A percentile compares a stretch with the other conserved stretches of the same genome.
phyloP scores from a whole-genome alignment of 352 stramenopile genomes.

The Phytophthora tubulina region DNA sequence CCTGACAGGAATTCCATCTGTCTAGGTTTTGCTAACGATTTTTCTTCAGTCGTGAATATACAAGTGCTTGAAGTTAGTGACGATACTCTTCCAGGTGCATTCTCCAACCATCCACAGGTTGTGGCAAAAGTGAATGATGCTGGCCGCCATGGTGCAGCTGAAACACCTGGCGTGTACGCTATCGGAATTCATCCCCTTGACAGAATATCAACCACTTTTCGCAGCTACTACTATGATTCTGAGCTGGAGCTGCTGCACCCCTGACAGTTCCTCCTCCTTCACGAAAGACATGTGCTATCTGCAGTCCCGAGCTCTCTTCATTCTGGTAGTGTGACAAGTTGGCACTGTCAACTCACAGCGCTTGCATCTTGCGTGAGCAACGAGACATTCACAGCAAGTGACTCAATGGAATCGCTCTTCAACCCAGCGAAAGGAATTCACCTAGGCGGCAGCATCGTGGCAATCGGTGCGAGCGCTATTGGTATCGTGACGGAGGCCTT shows the following conservation, averaged over 20 bases:
- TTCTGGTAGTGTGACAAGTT: neutral
- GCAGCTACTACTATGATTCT: neutral
- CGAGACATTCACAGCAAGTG: constrained; percentile 20
- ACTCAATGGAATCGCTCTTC: constrained; percentile 50
- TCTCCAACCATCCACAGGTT: neutral
- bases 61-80: too few relatives aligned
- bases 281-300: neutral
- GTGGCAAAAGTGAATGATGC: neutral
- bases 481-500: constrained; percentile 51
- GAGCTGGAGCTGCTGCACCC: neutral
- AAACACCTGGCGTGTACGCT: constrained; percentile 14
- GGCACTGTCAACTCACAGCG: neutral
- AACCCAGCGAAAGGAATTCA: constrained; percentile 51
- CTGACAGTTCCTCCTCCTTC: neutral
- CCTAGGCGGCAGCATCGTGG: constrained; percentile 46
- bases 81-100: neutral
- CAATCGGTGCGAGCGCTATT: constrained; percentile 47
- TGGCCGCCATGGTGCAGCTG: neutral
- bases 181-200: too few relatives aligned
- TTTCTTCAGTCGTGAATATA: constrained; percentile 3
- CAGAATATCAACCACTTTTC: too few relatives aligned
- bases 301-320: neutral
- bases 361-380: neutral
- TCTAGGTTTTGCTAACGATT: too few relatives aligned
- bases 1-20: constrained; percentile 20